Evolutionary conservation across 768 basidiomycete species (phyloP), one percentile per base, ranked within the genome.

Genomic region (Glaciozyma martinii): DNA sequence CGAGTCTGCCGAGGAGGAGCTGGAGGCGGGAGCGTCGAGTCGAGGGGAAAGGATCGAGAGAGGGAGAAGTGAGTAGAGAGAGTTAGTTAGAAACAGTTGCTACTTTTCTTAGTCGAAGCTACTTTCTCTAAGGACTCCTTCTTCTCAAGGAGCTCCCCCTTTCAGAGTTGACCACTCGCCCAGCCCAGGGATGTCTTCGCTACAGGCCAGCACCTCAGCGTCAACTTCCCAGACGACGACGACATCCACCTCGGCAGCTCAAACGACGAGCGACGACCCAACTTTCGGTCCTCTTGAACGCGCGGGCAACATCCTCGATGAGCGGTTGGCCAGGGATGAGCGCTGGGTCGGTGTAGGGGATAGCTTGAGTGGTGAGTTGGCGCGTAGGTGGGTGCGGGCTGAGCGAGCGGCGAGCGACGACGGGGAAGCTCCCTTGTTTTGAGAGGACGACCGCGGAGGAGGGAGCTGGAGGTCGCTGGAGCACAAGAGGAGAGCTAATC

Each of bases 281-380:
- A 40, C 56, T 18, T 66, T 61, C 44, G 54, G 56, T 1, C 63
- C 62, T 40, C 60, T 71, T 9, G 62, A 68, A 23, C 49, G 44
- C 29, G 69, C 69, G 5, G 59, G 55, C 8, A 71, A 66, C 53
- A 56, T 63, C 18, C 19, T 71, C 15, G 64, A 71, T 16, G 70
- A 68, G 19, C 44, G 64, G 13, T 40, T 71, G 8, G 42, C 53
- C 4, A 49, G 66, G 54, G 70, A 68, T 52, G 70, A 66, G 16
- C 27, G 59, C 12, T 69, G 67, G 67, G 25, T 33, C n/a, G 59
- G 58, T 1, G 33, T 69, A 1, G 67, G 67, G 4, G 67, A 69
- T 50, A 53, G 64, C 29, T 50, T 66, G 33, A n/a, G 32, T 23
- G 63, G 67, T 68, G 56, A 58, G 66, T 32, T 4, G 5, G 13